Evolutionary conservation across 305 asterid species (phyloP), one percentile per base, ranked within the genome.

Genomic region (Fraxinus albicans): DNA sequence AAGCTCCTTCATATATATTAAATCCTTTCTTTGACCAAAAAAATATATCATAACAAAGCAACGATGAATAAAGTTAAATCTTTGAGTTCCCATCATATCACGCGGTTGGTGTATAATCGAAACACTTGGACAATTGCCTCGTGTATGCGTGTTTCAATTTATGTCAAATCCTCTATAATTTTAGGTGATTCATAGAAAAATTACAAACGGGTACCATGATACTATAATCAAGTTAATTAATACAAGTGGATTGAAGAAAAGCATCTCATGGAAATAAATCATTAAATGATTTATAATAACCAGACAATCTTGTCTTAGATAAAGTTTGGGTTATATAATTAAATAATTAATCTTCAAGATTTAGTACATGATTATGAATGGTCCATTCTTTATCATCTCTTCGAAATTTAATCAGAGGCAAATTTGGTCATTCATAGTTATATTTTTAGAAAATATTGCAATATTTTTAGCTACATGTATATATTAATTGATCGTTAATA

Each of bases 181-280:
- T 79, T 12, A 53, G 23, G 8, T 42, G 79, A 81, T 78, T 77
- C 78, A 83, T 83, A 81, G 84, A 87, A 82, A 85, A 88, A 82
- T 85, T 60, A 84, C 84, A 88, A 83, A 88, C 84, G 42, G 83
- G 89, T 86, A 82, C 90, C 82, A 79, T 78, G 83, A 84, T 79
- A 77, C 86, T 83, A 77, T 77, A 83, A 8, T 81, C 50, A 76
- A 40, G 25, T 33, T 82, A 17, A 80, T 82, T 81, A 84, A 65
- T n/a, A 84, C 89, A 50, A 85, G 79, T 82, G 83, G 87, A 60
- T 73, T 27, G 8, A 33, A 33, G 80, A 79, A 76, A 76, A 58
- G 36, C 44, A 83, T 79, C 85, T 74, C 80, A 81, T 81, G 80
- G 78, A 83, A 81, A 78, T 76, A 78, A 82, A 35, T 70, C 73